A percentile compares a stretch with the other conserved stretches of the same genome.
Evolutionary conservation across 805 yeast species (phyloP).

Genomic region (Suhomyces prunicola): DNA sequence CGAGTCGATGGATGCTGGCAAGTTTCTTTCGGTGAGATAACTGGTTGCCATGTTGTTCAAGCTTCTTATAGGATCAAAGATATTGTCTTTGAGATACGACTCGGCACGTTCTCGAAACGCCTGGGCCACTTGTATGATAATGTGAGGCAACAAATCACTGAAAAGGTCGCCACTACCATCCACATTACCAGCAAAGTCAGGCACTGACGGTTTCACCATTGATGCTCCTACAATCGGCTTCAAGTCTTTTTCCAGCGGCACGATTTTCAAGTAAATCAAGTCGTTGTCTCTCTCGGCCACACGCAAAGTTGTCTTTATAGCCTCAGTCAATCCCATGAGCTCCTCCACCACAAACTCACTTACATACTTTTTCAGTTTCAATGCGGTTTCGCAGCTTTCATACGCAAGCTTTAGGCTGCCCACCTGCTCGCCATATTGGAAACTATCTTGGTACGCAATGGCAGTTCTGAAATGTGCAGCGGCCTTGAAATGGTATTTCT

Average conservation of each 20-base stretch:
- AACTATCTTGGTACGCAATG: slow-evolving; percentile 40
- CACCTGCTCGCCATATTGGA: slow-evolving; percentile 71
- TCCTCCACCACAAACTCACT: slow-evolving; percentile 47
- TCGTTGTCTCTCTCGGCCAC: slow-evolving; percentile 78
- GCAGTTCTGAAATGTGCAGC: slow-evolving; percentile 69
- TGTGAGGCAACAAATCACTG: slow-evolving; percentile 59
- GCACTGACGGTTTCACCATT: slow-evolving; percentile 51
- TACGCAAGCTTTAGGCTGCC: slow-evolving; percentile 50
- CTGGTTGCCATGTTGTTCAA: slow-evolving; percentile 44
- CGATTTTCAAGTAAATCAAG: slow-evolving; percentile 64
- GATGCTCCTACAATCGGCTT: slow-evolving; percentile 46
- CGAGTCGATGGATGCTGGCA: slow-evolving; percentile 64
- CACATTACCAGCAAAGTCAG: slow-evolving; percentile 12
- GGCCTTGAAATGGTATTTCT: slow-evolving; percentile 63
- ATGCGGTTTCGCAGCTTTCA: slow-evolving; percentile 34
- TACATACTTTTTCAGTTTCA: slow-evolving; percentile 41
- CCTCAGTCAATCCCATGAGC: slow-evolving; percentile 45
- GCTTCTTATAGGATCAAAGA: slow-evolving; percentile 45
- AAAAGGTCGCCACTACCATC: neutral
- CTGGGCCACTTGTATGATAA: slow-evolving; percentile 60
- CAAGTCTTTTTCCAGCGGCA: slow-evolving; percentile 47
- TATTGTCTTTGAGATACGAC: slow-evolving; percentile 45
- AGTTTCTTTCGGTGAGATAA: slow-evolving; percentile 45
- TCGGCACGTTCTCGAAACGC: slow-evolving; percentile 68
- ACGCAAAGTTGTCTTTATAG: slow-evolving; percentile 43